These are phyloP conservation scores for Tetragonia tetragonoides DNA, from an alignment of 148 eudicot genomes.

Conservation along the genomic window DNA sequence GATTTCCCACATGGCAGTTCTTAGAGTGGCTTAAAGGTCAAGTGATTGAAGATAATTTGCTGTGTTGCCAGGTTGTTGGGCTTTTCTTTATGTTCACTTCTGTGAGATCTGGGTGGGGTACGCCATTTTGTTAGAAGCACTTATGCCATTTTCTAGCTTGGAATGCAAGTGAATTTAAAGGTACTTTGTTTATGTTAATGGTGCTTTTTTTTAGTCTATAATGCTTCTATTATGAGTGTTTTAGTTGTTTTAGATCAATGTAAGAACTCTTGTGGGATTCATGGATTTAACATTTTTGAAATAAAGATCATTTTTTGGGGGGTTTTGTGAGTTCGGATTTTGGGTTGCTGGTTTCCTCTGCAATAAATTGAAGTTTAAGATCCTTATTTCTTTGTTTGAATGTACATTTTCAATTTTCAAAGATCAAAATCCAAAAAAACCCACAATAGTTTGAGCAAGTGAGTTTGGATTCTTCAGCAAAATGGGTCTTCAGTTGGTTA, in stretches of 20 bases:
- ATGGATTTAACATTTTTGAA: neutral
- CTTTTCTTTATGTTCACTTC: conserved; percentile 46
- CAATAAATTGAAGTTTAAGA: neutral
- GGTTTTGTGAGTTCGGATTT: conserved; percentile 13
- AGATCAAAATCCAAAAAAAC: neutral
- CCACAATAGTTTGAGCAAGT: conserved; percentile 5
- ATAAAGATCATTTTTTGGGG: neutral
- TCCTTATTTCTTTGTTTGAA: neutral
- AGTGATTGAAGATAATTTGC: conserved; percentile 48
- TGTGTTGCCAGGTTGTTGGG: conserved; percentile 36
- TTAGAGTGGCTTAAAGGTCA: conserved; percentile 43
- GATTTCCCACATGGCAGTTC: conserved; percentile 12
- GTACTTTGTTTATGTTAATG: conserved; percentile 31
- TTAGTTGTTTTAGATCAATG: neutral
- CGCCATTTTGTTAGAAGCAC: conserved; percentile 42
- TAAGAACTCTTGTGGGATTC: neutral
- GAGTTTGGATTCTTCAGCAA: conserved; percentile 7
- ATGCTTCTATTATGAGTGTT: conserved; percentile 20
- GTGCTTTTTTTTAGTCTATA: conserved; percentile 26
- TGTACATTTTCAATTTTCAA: neutral
- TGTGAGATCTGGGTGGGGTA: conserved; percentile 79
- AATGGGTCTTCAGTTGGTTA: conserved; percentile 20
- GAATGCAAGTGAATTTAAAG: conserved; percentile 53
- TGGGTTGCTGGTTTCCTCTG: neutral
- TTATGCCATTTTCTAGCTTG: conserved; percentile 46